Base-by-base conservation (phyloP, 306 rosid species). In the Fragaria vesca region DNA sequence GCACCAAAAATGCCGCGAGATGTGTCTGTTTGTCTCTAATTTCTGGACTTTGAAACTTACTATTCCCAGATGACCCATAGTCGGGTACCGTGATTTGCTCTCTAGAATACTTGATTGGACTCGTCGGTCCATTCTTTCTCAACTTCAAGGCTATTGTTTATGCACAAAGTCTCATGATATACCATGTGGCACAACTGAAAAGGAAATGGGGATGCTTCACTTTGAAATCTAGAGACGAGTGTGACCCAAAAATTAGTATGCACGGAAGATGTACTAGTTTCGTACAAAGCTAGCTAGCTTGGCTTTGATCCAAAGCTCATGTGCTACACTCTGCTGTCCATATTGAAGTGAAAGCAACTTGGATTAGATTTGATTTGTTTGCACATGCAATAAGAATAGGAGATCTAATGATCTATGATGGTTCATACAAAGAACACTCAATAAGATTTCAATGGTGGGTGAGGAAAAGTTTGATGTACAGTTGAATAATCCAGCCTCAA, bases 31-130 rank as follows among this genome's bases (percentile, higher is more conserved):
- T 80, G 81, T 76, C 74, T 50, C 12, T 46, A 26, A 34, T 48
- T 62, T 79, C 73, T 48, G 4, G 16, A n/a, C 12, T 38, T 24
- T 0, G 11, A 10, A 18, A 36, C 55, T 66, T 34, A 4, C 55
- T 74, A 45, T 40, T 40, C 77, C 80, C 81, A 71, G 74, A 52
- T 79, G 81, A 50, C 3, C 4, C 24, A 74, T 50, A 20, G 48
- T 76, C 42, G 73, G 62, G 51, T 66, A 13, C 79, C 79, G 84
- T 72, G 81, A 80, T 76, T 76, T 72, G 79, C 81, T 76, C 60
- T 15, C 43, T 0, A 58, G 8, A 45, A 2, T 7, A 34, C 46
- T 58, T 5, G 1, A 28, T 45, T 45, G 52, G 26, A 69, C 42
- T 16, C 36, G 12, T 69, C 18, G 30, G 28, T 63, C 66, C 6